Percentiles rank a stretch among this genome's conserved stretches.
These are phyloP conservation scores for Coemansia asiatica DNA, from an alignment of 192 early-diverging fungal genomes.

Conservation along the genomic window DNA sequence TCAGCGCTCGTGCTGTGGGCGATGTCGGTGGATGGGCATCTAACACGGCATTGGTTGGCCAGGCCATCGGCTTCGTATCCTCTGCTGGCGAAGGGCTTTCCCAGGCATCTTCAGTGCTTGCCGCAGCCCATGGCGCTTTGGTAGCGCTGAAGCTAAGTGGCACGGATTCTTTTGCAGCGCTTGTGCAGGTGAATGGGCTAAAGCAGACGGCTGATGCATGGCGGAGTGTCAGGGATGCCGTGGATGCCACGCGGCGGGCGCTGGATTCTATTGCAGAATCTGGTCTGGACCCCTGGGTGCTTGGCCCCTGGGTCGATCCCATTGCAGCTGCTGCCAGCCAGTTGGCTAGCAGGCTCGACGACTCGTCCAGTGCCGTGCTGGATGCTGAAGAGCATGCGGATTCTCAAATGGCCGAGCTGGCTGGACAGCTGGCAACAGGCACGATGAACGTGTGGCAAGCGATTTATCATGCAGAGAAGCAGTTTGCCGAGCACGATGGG, in stretches of 20 bases:
- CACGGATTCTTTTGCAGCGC: background rate
- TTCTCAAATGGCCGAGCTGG: constrained; percentile 15
- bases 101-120: constrained; percentile 12
- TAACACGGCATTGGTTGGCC: background rate
- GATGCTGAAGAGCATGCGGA: background rate
- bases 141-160: constrained; percentile 19
- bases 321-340: background rate
- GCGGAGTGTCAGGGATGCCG: constrained; percentile 4
- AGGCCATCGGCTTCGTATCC: background rate
- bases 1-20: constrained; percentile 10
- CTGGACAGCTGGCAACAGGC: constrained; percentile 38
- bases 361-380: background rate
- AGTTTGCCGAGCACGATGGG: constrained; percentile 1
- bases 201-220: background rate
- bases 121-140: background rate
- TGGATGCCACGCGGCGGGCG: background rate
- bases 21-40: constrained; percentile 34
- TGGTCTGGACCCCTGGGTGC: constrained; percentile 16
- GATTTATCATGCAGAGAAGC: constrained; percentile 30
- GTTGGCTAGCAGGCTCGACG: background rate
- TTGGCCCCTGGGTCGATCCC: constrained; percentile 17
- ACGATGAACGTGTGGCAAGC: constrained; percentile 51
- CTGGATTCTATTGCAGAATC: background rate
- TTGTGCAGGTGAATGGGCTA: background rate
- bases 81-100: background rate